Base-by-base conservation (phyloP, 2,329 filamentous ascomycete species). In the Colletotrichum limetticola region DNA sequence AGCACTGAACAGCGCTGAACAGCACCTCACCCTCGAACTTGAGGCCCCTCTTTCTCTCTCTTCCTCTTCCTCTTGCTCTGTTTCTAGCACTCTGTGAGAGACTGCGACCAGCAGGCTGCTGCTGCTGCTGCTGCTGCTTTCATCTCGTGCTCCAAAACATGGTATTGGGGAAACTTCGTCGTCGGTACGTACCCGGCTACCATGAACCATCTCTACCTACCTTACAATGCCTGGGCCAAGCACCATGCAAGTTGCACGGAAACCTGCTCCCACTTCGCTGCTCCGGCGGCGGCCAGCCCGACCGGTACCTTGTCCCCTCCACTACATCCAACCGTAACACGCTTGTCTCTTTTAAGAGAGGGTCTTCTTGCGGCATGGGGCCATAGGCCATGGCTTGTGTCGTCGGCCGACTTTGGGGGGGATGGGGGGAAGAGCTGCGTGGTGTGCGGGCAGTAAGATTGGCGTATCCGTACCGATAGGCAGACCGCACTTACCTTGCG, bases 271-370 rank as follows among this genome's bases (percentile, higher is more conserved):
- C 64, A 71, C 64, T 42, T 26, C 57, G 58, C 28, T 68, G 30
- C 70, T 72, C 59, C 66, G 55, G 59, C 65, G 32, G 64, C 66
- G 70, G 70, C 59, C 66, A 65, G 70, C 66, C 59, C 66, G 66
- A 65, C 59, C 24, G 32, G 52, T 55, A 64, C 55, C 22, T 64
- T 42, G 19, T 46, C 32, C n/a, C 24, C 32, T 42, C 62, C 32
- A 56, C 32, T 24, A 42, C 62, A 22, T 35, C 32, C 22, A 19
- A 22, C 49, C 52, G 52, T 55, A 65, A 37, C 62, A 65, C 62
- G 32, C 62, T 65, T 65, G 22, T 55, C 61, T 46, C 28, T 35
- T 35, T 53, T 22, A 8, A 35, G 46, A 63, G 22, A 46, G 9
- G 8, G 19, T 52, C n/a, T n/a, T 24, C 5, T 12, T 12, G 32